Conservation (phyloP, 371 early-diverging fungal species). For the Fennellomyces sp. region DNA sequence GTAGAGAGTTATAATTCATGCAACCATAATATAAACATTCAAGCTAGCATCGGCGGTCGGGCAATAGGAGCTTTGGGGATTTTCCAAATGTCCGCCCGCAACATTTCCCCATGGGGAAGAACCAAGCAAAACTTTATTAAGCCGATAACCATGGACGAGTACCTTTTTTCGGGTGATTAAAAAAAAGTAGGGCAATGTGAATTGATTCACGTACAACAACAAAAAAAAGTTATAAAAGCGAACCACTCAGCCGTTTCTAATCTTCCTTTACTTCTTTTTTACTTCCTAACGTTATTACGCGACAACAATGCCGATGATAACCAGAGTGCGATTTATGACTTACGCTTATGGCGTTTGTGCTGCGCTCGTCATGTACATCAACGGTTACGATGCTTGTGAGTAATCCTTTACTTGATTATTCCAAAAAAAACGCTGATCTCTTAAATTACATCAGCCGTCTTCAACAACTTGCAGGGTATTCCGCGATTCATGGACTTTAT, state of each 20-base stretch:
- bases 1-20: background rate
- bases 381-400: constrained; percentile 35
- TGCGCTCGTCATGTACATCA: constrained; percentile 31
- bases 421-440: too few relatives aligned
- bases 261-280: background rate
- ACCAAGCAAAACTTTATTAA: background rate
- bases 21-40: background rate
- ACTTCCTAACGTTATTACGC: background rate
- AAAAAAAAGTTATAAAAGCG: constrained; percentile 3
- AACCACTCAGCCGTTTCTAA: background rate
- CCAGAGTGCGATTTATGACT: constrained; percentile 18
- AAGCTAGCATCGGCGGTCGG: too few relatives aligned
- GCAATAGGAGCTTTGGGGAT: constrained; percentile 6
- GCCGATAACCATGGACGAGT: background rate
- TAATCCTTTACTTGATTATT: background rate
- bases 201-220: background rate
- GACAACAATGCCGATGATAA: constrained; percentile 4
- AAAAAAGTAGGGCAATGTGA: background rate
- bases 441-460: constrained; percentile 18
- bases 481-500: constrained; percentile 21
- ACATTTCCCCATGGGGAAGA: constrained; percentile 14
- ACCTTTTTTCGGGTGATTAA: constrained; percentile 1
- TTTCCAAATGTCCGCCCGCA: constrained; percentile 10
- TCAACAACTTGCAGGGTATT: constrained; percentile 30
- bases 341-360: constrained; percentile 22